Evolutionary conservation across 352 stramenopile genomes (phyloP), one percentile per base, ranked within the genome.

Genomic region (Thalassiosira mediterranea): DNA sequence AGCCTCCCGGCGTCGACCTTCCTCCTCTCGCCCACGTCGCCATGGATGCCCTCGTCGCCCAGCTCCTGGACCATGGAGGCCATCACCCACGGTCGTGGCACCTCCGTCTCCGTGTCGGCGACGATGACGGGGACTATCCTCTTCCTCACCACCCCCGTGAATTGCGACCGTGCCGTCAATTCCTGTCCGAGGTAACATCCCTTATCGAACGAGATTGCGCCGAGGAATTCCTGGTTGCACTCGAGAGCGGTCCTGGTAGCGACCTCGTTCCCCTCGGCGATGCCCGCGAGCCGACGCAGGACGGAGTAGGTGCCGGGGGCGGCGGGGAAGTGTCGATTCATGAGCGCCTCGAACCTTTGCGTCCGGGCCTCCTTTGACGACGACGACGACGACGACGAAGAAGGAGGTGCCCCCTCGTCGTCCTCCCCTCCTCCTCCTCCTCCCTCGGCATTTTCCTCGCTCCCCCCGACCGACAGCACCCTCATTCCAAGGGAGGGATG

Each of bases 141-240:
- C 63, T 92, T 92, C 34, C 87, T 68, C 23, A 92, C 56, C 1
- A 76, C 76, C 62, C 87, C 87, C 21, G 79, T 91, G 51, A 83
- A 84, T 68, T 90, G 75, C 2, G 85, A 81, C n/a, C 87, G 63
- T 17, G 86, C 86, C 17, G 86, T 92, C 21, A 92, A 66, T 66
- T 92, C 86, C 59, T 92, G 86, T 38, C 86, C 86, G 0, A 92
- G 34, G 69, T 92, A 92, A 66, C 87, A 92, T 10, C 87, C 87
- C 46, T 92, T 92, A 10, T 40, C 34, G 62, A 90, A 92, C 37
- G 53, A 80, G 4, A 92, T 81, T 2, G 86, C 83, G 77, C 90
- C 86, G 21, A 90, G 61, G 56, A 88, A 88, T 74, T 90, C 86
- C 70, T 89, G 79, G 49, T 92, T 92, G 51, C 62, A 69, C 83